Percentiles rank a stretch among this genome's conserved stretches.
phyloP scores from a whole-genome alignment of 1,284 basidiomycete species.

The Uromyces viciae-fabae region DNA sequence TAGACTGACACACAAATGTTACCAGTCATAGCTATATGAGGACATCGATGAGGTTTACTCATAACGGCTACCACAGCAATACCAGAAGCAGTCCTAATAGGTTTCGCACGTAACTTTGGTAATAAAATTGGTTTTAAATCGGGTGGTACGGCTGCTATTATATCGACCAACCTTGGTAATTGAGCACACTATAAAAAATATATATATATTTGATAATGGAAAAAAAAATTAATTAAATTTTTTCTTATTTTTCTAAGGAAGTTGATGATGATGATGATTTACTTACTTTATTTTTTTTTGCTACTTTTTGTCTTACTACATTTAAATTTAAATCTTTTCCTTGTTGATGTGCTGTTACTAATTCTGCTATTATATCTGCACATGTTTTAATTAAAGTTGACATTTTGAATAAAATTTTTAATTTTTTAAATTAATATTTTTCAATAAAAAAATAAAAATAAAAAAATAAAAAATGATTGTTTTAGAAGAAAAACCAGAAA shows the following conservation, averaged over 20 bases:
- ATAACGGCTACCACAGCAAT: constrained; percentile 99
- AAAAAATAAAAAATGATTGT: too few species aligned
- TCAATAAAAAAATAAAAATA: too few species aligned
- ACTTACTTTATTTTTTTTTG: constrained; percentile 80
- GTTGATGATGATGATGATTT: too few species aligned
- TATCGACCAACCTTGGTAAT: constrained; percentile 86
- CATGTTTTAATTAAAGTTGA: constrained; percentile 86
- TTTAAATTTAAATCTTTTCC: constrained; percentile 71
- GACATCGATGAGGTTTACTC: constrained; percentile 99
- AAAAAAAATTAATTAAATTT: too few species aligned
- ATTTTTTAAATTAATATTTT: too few species aligned
- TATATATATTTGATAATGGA: neutral
- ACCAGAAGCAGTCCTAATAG: constrained; percentile 94
- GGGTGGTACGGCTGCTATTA: constrained; percentile 96
- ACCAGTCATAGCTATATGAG: constrained; percentile 99
- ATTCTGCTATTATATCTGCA: constrained; percentile 87
- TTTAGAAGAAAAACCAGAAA: too few species aligned
- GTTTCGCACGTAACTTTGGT: constrained; percentile 86
- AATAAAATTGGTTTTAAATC: constrained; percentile 88
- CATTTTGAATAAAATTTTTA: too few species aligned
- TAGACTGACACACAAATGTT: constrained; percentile 87
- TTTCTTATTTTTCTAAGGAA: too few species aligned
- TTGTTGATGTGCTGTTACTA: constrained; percentile 82
- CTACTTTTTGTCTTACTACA: constrained; percentile 76
- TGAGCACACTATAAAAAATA: constrained; percentile 29